Evolutionary conservation across 2,329 filamentous ascomycete species (phyloP).

Genomic region (Cyphellophora europaea): DNA sequence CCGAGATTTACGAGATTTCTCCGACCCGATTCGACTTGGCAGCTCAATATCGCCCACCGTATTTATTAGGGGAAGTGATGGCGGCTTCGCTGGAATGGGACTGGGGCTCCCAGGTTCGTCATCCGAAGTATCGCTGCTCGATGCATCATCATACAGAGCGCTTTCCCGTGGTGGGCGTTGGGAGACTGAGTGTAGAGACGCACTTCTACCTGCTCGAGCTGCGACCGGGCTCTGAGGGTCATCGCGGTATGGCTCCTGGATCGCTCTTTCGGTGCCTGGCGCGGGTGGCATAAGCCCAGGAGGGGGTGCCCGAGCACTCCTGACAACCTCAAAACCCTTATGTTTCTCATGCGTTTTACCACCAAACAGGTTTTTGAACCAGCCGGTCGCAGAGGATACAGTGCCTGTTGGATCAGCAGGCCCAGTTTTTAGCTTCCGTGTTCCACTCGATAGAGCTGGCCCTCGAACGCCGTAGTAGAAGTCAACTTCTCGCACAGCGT

Average conservation of each 20-base stretch:
- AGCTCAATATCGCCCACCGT: slow-evolving; percentile 52
- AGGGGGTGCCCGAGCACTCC: slow-evolving; percentile 77
- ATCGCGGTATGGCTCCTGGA: slow-evolving; percentile 54
- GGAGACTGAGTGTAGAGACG: background rate
- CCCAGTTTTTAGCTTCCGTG: slow-evolving; percentile 80
- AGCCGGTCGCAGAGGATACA: slow-evolving; percentile 78
- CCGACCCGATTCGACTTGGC: slow-evolving; percentile 55
- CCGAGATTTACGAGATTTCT: slow-evolving; percentile 22
- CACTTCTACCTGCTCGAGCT: slow-evolving; percentile 5
- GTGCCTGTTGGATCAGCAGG: slow-evolving; percentile 90
- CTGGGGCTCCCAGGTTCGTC: slow-evolving; percentile 10
- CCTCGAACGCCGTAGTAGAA: slow-evolving; percentile 94
- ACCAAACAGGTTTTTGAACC: slow-evolving; percentile 71
- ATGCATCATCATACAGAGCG: background rate
- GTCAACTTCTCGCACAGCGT: slow-evolving; percentile 81
- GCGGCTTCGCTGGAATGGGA: slow-evolving; percentile 37
- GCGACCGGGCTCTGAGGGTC: slow-evolving; percentile 31
- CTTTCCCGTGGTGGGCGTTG: background rate
- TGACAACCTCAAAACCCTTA: slow-evolving; percentile 94
- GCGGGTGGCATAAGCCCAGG: slow-evolving; percentile 48
- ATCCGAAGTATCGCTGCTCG: slow-evolving; percentile 7
- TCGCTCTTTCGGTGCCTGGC: slow-evolving; percentile 41
- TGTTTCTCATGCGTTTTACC: slow-evolving; percentile 88
- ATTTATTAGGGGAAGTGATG: slow-evolving; percentile 52
- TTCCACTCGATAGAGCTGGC: slow-evolving; percentile 74